These are phyloP conservation scores for Sordariomycetes sp. DNA, from an alignment of 2,329 filamentous ascomycete species.

Conservation along the genomic window DNA sequence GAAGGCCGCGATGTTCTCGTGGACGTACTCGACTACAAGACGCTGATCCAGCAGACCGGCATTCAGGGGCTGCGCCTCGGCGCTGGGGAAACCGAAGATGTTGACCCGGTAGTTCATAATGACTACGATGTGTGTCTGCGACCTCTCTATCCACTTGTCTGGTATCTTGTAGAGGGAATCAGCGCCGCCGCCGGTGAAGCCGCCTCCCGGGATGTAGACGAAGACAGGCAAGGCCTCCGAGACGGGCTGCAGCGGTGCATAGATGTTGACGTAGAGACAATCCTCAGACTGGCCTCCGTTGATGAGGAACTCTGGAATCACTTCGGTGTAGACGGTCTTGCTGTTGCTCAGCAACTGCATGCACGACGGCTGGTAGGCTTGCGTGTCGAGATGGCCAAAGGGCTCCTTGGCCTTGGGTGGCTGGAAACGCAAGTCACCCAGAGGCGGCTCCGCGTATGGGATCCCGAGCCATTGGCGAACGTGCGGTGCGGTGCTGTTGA, in stretches of 20 bases:
- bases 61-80: constrained; percentile 13
- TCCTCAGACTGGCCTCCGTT: constrained; percentile 21
- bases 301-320: constrained; percentile 1
- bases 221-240: constrained; percentile 11
- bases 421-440: constrained; percentile 37
- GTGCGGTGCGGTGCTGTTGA: constrained; percentile 52
- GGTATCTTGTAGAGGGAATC: constrained; percentile 46
- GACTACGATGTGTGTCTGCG: constrained; percentile 33
- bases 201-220: constrained; percentile 23
- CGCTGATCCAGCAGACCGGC: constrained; percentile 18
- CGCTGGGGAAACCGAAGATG: constrained; percentile 31
- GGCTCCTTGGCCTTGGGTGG: constrained; percentile 18
- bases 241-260: constrained; percentile 14
- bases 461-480: constrained; percentile 36
- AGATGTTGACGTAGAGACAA: constrained; percentile 23
- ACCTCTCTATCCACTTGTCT: constrained; percentile 11
- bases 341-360: too few species aligned
- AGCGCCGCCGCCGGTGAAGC: constrained; percentile 27
- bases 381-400: constrained; percentile 14
- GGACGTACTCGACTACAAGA: constrained; percentile 20
- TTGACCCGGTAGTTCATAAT: constrained; percentile 36
- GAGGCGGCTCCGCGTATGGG: constrained; percentile 47
- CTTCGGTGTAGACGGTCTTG: constrained; percentile 28
- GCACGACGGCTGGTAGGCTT: constrained; percentile 17
- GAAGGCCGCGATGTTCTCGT: constrained; percentile 19